phyloP scores from a whole-genome alignment of 805 yeast species.

The Yamadazyma paraphyllophila region DNA sequence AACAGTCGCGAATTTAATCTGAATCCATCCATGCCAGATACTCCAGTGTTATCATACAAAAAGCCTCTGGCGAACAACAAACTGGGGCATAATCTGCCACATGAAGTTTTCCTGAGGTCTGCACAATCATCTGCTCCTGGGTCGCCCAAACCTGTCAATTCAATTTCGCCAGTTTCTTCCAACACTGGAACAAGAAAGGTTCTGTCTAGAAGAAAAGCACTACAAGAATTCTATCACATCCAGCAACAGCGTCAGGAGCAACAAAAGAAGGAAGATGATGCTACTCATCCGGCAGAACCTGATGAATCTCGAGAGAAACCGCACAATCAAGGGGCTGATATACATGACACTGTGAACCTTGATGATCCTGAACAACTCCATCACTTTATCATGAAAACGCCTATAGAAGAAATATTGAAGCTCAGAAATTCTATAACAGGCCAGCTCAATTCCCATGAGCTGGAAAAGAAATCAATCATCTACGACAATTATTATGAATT shows the following conservation, averaged over 20 bases:
- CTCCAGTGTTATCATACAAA: slow-evolving; percentile 30
- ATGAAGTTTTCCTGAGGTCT: not conserved
- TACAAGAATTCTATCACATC: slow-evolving; percentile 41
- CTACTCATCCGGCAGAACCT: not conserved
- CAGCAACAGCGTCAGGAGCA: slow-evolving; percentile 15
- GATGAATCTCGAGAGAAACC: not conserved
- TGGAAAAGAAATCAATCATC: slow-evolving; percentile 65
- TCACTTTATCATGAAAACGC: slow-evolving; percentile 20
- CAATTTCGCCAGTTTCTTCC: slow-evolving; percentile 6
- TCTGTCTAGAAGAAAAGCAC: slow-evolving; percentile 39
- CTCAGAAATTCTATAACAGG: slow-evolving; percentile 38
- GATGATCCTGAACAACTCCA: slow-evolving; percentile 19
- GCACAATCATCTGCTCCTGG: not conserved
- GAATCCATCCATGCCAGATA: slow-evolving; percentile 5
- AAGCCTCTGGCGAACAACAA: slow-evolving; percentile 13
- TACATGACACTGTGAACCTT: slow-evolving; percentile 9
- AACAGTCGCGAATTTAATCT: slow-evolving; percentile 6
- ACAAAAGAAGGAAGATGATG: slow-evolving; percentile 5
- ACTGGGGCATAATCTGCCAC: too few species aligned
- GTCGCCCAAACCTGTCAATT: not conserved
- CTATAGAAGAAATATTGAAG: slow-evolving; percentile 30
- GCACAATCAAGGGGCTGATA: not conserved
- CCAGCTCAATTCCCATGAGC: slow-evolving; percentile 50
- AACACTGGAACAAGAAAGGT: slow-evolving; percentile 23
- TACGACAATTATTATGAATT: slow-evolving; percentile 75